Base-by-base conservation (phyloP, 2,329 filamentous ascomycete genomes). In the Ascochyta viciae-villosae region DNA sequence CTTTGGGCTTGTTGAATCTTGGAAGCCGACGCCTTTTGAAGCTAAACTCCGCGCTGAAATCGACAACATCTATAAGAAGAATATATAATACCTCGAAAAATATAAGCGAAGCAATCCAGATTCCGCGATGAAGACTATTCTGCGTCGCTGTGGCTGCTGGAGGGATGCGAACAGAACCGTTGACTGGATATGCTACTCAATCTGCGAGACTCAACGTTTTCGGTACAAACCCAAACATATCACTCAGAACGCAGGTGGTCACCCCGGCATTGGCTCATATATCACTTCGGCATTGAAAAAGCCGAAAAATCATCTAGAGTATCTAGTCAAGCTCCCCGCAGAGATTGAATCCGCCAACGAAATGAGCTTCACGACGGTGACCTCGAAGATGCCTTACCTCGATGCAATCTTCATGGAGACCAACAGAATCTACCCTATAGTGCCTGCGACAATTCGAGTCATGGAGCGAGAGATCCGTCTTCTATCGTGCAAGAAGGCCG, bases 231-330 rank as follows among this genome's bases (percentile, higher is more conserved):
- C 8, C 4, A 1, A 8, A 26, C 8, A 1, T 7, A 26, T 8
- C 4, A 6, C 24, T 7, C 22, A 40, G 10, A 3, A 7, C 38
- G 1, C 16, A 53, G 50, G 54, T 10, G 48, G 54, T 8, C 54
- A 57, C 22, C 54, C 45, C 33, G 41, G 43, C 19, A 41, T 57
- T n/a, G 54, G 48, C 10, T 57, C 48, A 2, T 47, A 51, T 9
- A 51, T 57, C 7, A 42, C 34, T 3, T 57, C 48, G 39, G 33
- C 34, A 8, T 13, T 57, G 38, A 57, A 52, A 9, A 42, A 49
- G 34, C 39, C 52, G 1, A 42, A 57, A 10, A 42, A 44, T 19
- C 38, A 31, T 6, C 54, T 48, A 8, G 43, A 57, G 10, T 22
- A 38, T 5, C 38, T 41, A 8, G 34, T 26, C 1, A 43, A 22